phyloP scores from a whole-genome alignment of 768 basidiomycete species.

The Podaxis sp. region DNA sequence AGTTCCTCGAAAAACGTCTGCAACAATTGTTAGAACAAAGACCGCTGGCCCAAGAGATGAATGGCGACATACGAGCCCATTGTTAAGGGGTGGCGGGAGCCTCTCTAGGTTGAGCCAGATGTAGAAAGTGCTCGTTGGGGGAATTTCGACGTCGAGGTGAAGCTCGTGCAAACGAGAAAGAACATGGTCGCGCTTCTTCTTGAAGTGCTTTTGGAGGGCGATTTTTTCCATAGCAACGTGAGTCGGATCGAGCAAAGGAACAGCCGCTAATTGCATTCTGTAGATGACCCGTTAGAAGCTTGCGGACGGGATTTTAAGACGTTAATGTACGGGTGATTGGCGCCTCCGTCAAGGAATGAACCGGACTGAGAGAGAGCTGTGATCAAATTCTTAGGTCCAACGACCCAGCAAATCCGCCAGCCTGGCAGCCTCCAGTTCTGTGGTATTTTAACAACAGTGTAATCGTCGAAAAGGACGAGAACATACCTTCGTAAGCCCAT shows the following conservation, averaged over 20 bases:
- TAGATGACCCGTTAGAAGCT: background rate
- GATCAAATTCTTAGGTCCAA: slow-evolving; percentile 87
- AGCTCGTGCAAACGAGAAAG: slow-evolving; percentile 77
- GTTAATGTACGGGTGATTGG: slow-evolving; percentile 79
- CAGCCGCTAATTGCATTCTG: slow-evolving; percentile 85
- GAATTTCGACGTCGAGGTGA: slow-evolving; percentile 73
- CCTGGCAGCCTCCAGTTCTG: slow-evolving; percentile 96
- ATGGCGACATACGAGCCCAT: slow-evolving; percentile 62
- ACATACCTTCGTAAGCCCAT: slow-evolving; percentile 85
- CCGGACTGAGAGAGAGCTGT: slow-evolving; percentile 92
- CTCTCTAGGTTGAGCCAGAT: slow-evolving; percentile 88
- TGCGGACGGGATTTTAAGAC: background rate
- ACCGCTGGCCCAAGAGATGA: background rate
- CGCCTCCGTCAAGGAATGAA: slow-evolving; percentile 93
- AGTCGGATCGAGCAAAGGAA: slow-evolving; percentile 75
- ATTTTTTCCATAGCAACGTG: slow-evolving; percentile 73
- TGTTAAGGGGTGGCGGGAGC: slow-evolving; percentile 81
- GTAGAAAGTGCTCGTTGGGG: slow-evolving; percentile 87
- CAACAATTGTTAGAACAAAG: background rate
- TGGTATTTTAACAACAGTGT: background rate
- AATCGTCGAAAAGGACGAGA: background rate
- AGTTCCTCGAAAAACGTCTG: slow-evolving; percentile 94
- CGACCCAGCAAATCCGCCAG: slow-evolving; percentile 92
- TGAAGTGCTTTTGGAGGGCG: slow-evolving; percentile 89
- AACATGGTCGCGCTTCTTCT: slow-evolving; percentile 87